Conservation (phyloP, 2,329 filamentous ascomycete species). For the Colletotrichum noveboracense region DNA sequence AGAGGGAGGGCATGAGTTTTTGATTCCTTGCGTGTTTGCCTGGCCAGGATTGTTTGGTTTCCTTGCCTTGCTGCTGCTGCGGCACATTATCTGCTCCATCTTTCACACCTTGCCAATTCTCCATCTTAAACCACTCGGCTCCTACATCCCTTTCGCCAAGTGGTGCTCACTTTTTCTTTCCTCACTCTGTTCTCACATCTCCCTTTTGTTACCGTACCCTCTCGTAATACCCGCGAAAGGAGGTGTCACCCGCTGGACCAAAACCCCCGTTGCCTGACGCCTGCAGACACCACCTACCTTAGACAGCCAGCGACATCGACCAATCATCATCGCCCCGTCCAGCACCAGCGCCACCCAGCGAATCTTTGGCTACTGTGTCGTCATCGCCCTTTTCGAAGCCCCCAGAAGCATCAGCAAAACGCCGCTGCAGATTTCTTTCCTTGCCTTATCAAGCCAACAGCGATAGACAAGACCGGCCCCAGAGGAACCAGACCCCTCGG, state of each 20-base stretch:
- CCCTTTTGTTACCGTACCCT: not conserved
- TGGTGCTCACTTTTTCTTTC: not conserved
- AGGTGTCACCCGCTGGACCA: not conserved
- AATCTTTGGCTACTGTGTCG: slow-evolving; percentile 15
- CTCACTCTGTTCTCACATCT: not conserved
- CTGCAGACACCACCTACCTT: not conserved
- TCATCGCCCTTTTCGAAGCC: slow-evolving; percentile 15
- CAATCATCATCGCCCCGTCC: not conserved
- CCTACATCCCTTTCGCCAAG: not conserved
- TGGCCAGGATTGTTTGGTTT: not conserved
- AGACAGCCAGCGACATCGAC: not conserved
- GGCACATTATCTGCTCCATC: not conserved
- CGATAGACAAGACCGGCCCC: not conserved
- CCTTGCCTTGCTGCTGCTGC: not conserved
- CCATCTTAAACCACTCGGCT: not conserved
- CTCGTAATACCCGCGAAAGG: not conserved
- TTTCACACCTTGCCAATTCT: not conserved
- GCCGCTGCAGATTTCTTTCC: not conserved
- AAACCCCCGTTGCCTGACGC: not conserved
- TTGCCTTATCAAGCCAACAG: not conserved
- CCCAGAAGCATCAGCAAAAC: slow-evolving; percentile 3
- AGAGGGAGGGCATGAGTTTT: not conserved
- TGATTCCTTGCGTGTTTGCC: not conserved
- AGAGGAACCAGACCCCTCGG: not conserved
- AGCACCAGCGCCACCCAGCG: not conserved